Conservation (phyloP, 331 rosid genomes). For the Spiraea crenata region DNA sequence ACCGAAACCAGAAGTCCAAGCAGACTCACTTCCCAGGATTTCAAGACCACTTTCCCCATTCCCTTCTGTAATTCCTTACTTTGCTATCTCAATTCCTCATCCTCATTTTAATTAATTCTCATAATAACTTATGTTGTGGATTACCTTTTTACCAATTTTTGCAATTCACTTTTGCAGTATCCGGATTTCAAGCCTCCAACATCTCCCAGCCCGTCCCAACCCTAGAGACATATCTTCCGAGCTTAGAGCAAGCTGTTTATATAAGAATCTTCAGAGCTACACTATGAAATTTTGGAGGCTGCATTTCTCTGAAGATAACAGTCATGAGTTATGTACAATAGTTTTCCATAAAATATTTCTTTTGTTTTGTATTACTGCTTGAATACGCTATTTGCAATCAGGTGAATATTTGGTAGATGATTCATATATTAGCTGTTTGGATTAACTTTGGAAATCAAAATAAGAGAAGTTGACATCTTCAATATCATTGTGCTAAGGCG, state of each 20-base stretch:
- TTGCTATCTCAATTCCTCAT: background rate
- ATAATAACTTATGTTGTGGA: background rate
- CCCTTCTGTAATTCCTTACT: conserved; percentile 54
- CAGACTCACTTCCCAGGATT: conserved; percentile 52
- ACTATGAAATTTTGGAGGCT: conserved; percentile 24
- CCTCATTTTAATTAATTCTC: background rate
- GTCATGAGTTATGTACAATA: conserved; percentile 26
- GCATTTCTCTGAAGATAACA: conserved; percentile 14
- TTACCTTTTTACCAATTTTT: conserved; percentile 9
- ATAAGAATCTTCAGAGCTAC: conserved; percentile 15
- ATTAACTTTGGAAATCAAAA: conserved; percentile 7
- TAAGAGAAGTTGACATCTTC: too few species aligned
- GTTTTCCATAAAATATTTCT: conserved; percentile 7
- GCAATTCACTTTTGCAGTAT: conserved; percentile 58
- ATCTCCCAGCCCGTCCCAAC: conserved; percentile 92
- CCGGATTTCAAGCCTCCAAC: conserved; percentile 98
- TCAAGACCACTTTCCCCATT: conserved; percentile 81
- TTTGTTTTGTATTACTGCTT: conserved; percentile 21
- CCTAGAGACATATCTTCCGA: conserved; percentile 44
- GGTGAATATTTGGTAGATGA: conserved; percentile 30
- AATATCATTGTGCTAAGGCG: too few species aligned
- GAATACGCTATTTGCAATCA: conserved; percentile 20
- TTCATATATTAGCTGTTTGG: conserved; percentile 29
- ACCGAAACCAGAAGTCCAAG: conserved; percentile 55
- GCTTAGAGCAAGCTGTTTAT: conserved; percentile 26